Evolutionary conservation across 164 flowering plant genomes (phyloP).

Genomic region (Akebia trifoliata): DNA sequence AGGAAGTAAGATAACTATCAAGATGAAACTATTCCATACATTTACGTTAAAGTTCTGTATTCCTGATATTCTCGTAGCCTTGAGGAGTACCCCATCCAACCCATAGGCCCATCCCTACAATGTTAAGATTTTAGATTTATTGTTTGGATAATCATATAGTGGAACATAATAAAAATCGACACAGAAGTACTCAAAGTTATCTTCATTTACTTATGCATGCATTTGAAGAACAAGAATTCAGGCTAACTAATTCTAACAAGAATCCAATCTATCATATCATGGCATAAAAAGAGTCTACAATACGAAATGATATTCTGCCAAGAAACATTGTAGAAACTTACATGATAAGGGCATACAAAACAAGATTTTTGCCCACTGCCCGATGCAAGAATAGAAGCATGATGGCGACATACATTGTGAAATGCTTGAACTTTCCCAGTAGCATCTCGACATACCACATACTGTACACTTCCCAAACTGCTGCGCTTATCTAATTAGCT

Average conservation of each 20-base stretch:
- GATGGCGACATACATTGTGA: slow-evolving; percentile 97
- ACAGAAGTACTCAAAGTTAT: neutral
- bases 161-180: neutral
- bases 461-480: slow-evolving; percentile 83
- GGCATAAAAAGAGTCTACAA: neutral
- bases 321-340: slow-evolving; percentile 31
- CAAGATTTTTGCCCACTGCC: slow-evolving; percentile 74
- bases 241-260: neutral
- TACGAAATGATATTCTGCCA: neutral
- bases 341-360: slow-evolving; percentile 96
- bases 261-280: neutral
- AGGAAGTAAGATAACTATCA: neutral
- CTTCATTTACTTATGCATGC: neutral
- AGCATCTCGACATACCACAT: slow-evolving; percentile 73
- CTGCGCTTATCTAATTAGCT: slow-evolving; percentile 13
- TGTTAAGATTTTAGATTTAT: neutral
- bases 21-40: slow-evolving; percentile 31
- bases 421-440: slow-evolving; percentile 64
- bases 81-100: slow-evolving; percentile 70
- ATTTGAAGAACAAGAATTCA: neutral
- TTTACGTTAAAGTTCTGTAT: slow-evolving; percentile 53
- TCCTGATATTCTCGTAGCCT: slow-evolving; percentile 74
- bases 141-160: neutral
- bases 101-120: slow-evolving; percentile 97
- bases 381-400: slow-evolving; percentile 76